A percentile compares a stretch with the other conserved stretches of the same genome.
phyloP scores from a whole-genome alignment of 192 early-diverging fungal species.

The Entomortierella lignicola region DNA sequence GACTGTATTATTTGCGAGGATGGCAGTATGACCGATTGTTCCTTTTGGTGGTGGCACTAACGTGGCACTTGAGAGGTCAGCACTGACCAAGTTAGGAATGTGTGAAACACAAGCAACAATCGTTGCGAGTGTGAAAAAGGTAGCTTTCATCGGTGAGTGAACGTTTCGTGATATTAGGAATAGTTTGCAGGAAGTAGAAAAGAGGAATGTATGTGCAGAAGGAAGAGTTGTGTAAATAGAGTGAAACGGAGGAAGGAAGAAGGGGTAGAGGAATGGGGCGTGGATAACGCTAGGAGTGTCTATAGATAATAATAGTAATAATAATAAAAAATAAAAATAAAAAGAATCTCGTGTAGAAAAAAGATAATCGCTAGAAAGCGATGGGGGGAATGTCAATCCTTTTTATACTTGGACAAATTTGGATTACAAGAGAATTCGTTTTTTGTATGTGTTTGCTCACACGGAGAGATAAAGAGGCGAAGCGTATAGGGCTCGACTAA shows the following conservation, averaged over 20 bases:
- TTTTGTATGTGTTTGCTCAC: too few relatives aligned
- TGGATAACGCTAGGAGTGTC: background rate
- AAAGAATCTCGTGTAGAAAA: background rate
- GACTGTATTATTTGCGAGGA: slow-evolving; percentile 21
- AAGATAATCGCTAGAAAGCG: background rate
- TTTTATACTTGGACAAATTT: too few relatives aligned
- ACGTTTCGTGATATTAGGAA: background rate
- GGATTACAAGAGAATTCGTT: too few relatives aligned
- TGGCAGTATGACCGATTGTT: slow-evolving; percentile 27
- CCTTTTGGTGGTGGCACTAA: slow-evolving; percentile 5
- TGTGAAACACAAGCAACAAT: slow-evolving; percentile 14
- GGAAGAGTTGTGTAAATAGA: background rate
- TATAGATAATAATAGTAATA: background rate
- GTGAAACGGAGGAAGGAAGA: too few relatives aligned
- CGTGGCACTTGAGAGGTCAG: background rate
- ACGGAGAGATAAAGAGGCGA: too few relatives aligned
- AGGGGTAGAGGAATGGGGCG: background rate
- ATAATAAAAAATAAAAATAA: background rate
- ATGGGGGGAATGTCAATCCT: too few relatives aligned
- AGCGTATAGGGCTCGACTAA: too few relatives aligned
- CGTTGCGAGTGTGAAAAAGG: slow-evolving; percentile 11
- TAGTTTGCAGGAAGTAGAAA: background rate
- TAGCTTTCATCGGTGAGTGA: background rate
- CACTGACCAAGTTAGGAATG: background rate
- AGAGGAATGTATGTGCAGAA: background rate